These are phyloP conservation scores for Helianthus annuus DNA, from an alignment of 129 eudicot genomes.

Conservation along the genomic window HanXRQr2.0-SUNRISE NC_035441.2:42098091-42098590, in stretches of 20 bases:
- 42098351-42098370: conserved; percentile 23
- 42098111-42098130: conserved; percentile 44
- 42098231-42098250: conserved; percentile 90
- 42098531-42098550: too few species aligned
- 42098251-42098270: conserved; percentile 46
- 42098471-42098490: too few species aligned
- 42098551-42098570: too few species aligned
- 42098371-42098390: conserved; percentile 17
- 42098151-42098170: conserved; percentile 23
- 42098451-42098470: not conserved
- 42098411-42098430: conserved; percentile 1
- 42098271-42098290: conserved; percentile 22
- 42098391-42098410: conserved; percentile 64
- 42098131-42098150: conserved; percentile 36
- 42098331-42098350: conserved; percentile 4
- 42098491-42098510: too few species aligned
- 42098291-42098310: not conserved
- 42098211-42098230: conserved; percentile 49
- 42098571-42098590: too few species aligned
- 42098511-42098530: too few species aligned
- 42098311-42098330: not conserved
- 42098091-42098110: conserved; percentile 41
- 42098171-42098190: conserved; percentile 15
- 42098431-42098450: not conserved
- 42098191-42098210: conserved; percentile 21